phyloP scores from a whole-genome alignment of 257 asterid genomes.

The Prunella vulgaris region DNA sequence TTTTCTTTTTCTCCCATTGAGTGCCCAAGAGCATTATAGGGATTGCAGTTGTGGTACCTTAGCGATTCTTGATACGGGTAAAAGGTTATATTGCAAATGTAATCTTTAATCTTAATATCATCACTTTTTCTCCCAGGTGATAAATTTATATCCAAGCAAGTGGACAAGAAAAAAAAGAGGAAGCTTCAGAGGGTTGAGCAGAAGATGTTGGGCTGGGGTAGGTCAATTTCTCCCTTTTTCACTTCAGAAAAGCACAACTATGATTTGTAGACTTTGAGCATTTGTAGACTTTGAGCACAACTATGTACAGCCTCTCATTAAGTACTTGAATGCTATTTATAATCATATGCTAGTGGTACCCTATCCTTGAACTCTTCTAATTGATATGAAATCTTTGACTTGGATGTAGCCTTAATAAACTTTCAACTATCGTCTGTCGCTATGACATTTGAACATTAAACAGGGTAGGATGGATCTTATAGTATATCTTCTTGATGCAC shows the following conservation, averaged over 20 bases:
- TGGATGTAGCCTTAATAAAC: not conserved
- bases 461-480: not conserved
- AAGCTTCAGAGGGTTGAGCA: slow-evolving; percentile 82
- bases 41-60: slow-evolving; percentile 3
- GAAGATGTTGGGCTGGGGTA: slow-evolving; percentile 99
- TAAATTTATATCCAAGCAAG: slow-evolving; percentile 68
- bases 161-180: slow-evolving; percentile 83
- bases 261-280: not conserved
- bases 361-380: not conserved
- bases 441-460: not conserved
- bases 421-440: not conserved
- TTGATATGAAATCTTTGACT: not conserved
- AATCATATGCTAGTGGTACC: not conserved
- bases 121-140: slow-evolving; percentile 54
- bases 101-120: not conserved
- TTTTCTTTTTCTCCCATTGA: not conserved
- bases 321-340: not conserved
- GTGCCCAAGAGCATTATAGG: not conserved
- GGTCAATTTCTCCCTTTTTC: slow-evolving; percentile 12
- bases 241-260: not conserved
- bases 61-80: slow-evolving; percentile 15
- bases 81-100: slow-evolving; percentile 10
- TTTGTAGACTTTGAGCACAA: not conserved
- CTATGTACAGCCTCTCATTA: not conserved
- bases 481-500: not conserved